These are phyloP conservation scores for Monotropa hypopitys DNA, from an alignment of 179 eudicot species.

Conservation along the genomic window DNA sequence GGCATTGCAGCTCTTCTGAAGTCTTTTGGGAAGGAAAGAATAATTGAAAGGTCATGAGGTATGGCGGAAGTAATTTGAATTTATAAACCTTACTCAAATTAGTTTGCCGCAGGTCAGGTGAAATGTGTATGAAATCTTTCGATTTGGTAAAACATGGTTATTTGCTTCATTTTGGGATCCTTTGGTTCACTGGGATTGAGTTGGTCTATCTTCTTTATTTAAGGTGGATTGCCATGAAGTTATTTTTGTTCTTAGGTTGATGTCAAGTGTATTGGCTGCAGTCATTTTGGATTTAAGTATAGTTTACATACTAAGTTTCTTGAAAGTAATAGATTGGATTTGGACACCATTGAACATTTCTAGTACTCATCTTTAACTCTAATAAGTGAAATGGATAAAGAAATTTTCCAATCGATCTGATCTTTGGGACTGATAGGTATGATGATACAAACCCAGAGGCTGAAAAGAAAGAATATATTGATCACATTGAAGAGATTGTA, in stretches of 20 bases:
- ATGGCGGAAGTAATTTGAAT: background rate
- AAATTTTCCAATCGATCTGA: background rate
- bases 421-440: conserved; percentile 34
- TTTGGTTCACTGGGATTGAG: background rate
- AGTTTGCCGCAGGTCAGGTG: background rate
- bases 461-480: conserved; percentile 83
- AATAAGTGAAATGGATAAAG: background rate
- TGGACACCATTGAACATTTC: background rate
- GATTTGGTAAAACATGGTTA: background rate
- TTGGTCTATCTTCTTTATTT: background rate
- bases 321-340: background rate
- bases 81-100: background rate
- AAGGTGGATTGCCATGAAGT: background rate
- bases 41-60: background rate
- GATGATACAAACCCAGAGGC: conserved; percentile 99
- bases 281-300: background rate
- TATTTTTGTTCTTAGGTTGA: background rate
- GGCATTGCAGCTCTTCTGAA: background rate
- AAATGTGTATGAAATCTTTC: background rate
- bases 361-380: background rate
- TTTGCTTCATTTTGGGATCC: background rate
- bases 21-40: background rate
- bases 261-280: background rate
- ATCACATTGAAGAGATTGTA: conserved; percentile 88
- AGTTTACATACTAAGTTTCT: background rate